Conservation (phyloP, 257 asterid species). For the Verbena officinalis region DNA sequence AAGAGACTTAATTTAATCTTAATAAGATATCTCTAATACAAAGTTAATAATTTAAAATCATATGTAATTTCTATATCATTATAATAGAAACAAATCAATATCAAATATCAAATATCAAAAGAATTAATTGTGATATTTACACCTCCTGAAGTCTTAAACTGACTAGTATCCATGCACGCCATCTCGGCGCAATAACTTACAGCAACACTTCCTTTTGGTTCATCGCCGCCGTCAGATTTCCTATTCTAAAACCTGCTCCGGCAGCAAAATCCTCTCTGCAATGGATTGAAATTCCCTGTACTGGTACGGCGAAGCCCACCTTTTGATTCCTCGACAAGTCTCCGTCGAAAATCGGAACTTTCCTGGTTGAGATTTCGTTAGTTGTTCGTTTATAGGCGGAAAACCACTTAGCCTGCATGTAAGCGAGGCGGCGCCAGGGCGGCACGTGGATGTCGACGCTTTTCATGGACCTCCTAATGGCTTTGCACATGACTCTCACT, state of each 20-base stretch:
- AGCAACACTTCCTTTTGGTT: conserved; percentile 11
- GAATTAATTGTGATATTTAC: background rate
- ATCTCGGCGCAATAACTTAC: conserved; percentile 2
- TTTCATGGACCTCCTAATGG: conserved; percentile 59
- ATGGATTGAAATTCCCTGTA: conserved; percentile 25
- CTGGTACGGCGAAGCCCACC: conserved; percentile 42
- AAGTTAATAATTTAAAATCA: too few relatives aligned
- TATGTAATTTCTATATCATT: too few relatives aligned
- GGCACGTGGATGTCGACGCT: conserved; percentile 48
- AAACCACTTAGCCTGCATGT: conserved; percentile 75
- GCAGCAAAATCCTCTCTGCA: conserved; percentile 42
- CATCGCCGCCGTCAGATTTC: conserved; percentile 53
- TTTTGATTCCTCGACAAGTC: conserved; percentile 16
- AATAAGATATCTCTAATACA: too few relatives aligned
- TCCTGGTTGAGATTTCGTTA: conserved; percentile 30
- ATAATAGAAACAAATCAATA: too few relatives aligned
- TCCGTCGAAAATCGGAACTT: background rate
- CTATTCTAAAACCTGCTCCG: conserved; percentile 29
- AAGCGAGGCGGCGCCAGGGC: conserved; percentile 70
- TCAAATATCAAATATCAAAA: background rate
- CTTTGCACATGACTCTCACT: conserved; percentile 53
- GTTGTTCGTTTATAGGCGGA: conserved; percentile 53
- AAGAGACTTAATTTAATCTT: too few relatives aligned
- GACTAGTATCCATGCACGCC: too few relatives aligned
- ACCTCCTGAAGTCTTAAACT: background rate